Evolutionary conservation across 2,329 filamentous ascomycete genomes (phyloP).

Genomic region (Pyrenophora graminea): DNA sequence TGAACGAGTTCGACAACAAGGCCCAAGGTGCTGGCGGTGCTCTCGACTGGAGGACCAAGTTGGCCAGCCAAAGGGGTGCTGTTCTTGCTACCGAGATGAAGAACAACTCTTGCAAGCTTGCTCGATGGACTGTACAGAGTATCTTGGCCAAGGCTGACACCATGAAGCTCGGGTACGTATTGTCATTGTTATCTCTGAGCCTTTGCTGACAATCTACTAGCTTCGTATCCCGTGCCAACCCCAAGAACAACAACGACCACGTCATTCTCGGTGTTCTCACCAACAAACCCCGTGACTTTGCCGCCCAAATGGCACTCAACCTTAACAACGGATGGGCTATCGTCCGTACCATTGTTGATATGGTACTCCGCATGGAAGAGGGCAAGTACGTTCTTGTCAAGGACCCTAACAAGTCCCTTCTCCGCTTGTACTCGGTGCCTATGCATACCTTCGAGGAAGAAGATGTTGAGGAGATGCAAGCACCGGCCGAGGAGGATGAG

Average conservation of each 20-base stretch:
- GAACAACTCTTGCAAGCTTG: slow-evolving; percentile 99
- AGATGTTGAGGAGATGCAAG: slow-evolving; percentile 72
- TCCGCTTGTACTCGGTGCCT: slow-evolving; percentile 91
- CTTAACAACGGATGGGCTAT: slow-evolving; percentile 99
- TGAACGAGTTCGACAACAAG: slow-evolving; percentile 99
- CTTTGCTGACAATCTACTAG: slow-evolving; percentile 52
- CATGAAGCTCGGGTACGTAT: slow-evolving; percentile 91
- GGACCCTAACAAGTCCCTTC: slow-evolving; percentile 96
- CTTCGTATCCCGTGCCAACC: slow-evolving; percentile 93
- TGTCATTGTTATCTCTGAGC: background rate
- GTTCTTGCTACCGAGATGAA: slow-evolving; percentile 99
- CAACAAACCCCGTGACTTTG: slow-evolving; percentile 98
- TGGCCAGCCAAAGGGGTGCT: slow-evolving; percentile 91
- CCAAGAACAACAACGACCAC: slow-evolving; percentile 90
- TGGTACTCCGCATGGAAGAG: slow-evolving; percentile 77
- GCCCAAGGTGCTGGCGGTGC: slow-evolving; percentile 93
- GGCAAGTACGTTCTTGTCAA: slow-evolving; percentile 79
- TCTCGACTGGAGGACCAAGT: slow-evolving; percentile 95
- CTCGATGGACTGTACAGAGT: slow-evolving; percentile 94
- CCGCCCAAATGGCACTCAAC: slow-evolving; percentile 96
- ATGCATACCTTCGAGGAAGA: slow-evolving; percentile 88
- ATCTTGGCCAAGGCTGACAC: slow-evolving; percentile 96
- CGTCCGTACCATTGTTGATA: slow-evolving; percentile 95
- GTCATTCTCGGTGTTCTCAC: slow-evolving; percentile 93
- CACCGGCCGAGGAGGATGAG: slow-evolving; percentile 59